A percentile compares a stretch with the other conserved stretches of the same genome.
Evolutionary conservation across 2,329 filamentous ascomycete genomes (phyloP).

Genomic region (Aspergillus sp.): DNA sequence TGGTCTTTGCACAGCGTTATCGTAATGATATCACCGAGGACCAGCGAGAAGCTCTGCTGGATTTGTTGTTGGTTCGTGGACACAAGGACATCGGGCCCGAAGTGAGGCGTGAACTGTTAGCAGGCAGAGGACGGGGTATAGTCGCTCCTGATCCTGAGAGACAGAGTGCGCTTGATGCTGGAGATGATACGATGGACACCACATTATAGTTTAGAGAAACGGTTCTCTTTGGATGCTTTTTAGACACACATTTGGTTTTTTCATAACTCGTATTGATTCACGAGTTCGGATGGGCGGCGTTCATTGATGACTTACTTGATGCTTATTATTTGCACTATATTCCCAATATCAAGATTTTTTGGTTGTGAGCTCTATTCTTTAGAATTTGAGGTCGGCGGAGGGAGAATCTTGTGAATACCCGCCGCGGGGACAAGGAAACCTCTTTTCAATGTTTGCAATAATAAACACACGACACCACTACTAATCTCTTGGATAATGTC

Average conservation of each 20-base stretch:
- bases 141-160: constrained; percentile 48
- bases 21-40: constrained; percentile 96
- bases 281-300: constrained; percentile 11
- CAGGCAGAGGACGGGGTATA: constrained; percentile 81
- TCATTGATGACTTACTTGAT: constrained; percentile 10
- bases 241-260: neutral
- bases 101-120: constrained; percentile 82
- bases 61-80: constrained; percentile 79
- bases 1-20: constrained; percentile 92
- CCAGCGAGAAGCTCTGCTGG: constrained; percentile 84
- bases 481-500: no score
- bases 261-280: neutral
- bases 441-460: neutral
- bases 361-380: neutral
- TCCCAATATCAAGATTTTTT: neutral
- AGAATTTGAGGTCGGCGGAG: no score
- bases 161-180: constrained; percentile 63
- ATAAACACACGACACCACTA: no score
- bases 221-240: neutral
- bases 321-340: constrained; percentile 7
- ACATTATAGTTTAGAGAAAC: constrained; percentile 37
- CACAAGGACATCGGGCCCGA: constrained; percentile 89
- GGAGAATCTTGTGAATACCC: no score
- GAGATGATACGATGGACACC: constrained; percentile 90
- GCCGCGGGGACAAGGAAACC: neutral